Base-by-base conservation (phyloP, 768 basidiomycete genomes). In the Tulasnella sp. region DNA sequence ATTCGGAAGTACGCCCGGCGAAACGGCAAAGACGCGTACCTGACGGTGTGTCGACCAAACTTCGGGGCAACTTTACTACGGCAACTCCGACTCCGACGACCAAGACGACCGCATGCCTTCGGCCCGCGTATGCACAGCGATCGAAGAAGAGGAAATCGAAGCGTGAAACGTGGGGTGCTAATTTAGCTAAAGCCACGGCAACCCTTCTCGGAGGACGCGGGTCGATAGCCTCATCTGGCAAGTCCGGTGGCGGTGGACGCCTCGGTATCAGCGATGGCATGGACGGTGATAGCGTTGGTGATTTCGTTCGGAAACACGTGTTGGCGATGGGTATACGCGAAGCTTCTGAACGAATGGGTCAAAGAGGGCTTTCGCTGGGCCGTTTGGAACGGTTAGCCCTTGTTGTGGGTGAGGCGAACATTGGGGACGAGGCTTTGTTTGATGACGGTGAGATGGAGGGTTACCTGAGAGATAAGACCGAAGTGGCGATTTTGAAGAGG, bases 351-450 rank as follows among this genome's bases (percentile, higher is more conserved):
- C 37, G 39, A 22, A 67, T 58, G 37, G 42, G 40, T 31, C 19
- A n/a, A 22, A 64, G 58, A 34, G 58, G 58, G 58, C 3, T 64
- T 64, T 64, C 58, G 58, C 85, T 0, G 83, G 85, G 14, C 84
- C 85, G 67, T 89, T 91, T 64, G 90, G 91, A 67, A 90, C 89
- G 42, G 85, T 52, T 76, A 31, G 69, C 75, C 34, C 36, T 67
- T 29, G 34, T 71, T 29, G 69, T 69, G 25, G 75, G 75, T 3
- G 75, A 82, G 42, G 83, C 84, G 31, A 82, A 85, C 29, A 88
- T 94, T 25, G 78, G 79, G 1, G 93, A 94, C 77, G 89, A 92
- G 9, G 93, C 93, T 76, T 83, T 94, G 31, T 92, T 94, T 77
- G 86, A 83, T 3, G 86, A 88, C 38, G 90, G 89, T 2, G 93